Evolutionary conservation across 2,329 filamentous ascomycete species (phyloP).

Genomic region (Cercospora sp.): DNA sequence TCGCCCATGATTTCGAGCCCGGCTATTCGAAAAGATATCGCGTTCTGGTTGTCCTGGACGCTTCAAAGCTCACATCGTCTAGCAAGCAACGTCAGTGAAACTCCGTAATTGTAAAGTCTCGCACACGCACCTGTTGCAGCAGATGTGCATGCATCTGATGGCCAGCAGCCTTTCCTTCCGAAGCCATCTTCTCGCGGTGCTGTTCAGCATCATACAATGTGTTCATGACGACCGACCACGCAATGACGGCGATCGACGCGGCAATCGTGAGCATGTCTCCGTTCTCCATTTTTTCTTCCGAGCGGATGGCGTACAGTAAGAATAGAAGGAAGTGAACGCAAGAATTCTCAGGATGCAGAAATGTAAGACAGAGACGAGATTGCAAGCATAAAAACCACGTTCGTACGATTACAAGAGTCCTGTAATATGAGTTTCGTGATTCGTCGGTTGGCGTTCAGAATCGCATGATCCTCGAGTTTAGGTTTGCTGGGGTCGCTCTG

Average conservation of each 20-base stretch:
- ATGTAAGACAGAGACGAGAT: neutral
- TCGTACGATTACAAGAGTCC: conserved; percentile 10
- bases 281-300: conserved; percentile 6
- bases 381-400: neutral
- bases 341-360: neutral
- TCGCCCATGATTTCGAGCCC: neutral
- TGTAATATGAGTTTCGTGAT: conserved; percentile 13
- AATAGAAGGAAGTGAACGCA: neutral
- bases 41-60: neutral
- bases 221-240: conserved; percentile 15
- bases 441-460: conserved; percentile 3
- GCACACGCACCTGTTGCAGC: neutral
- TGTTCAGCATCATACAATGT: conserved; percentile 14
- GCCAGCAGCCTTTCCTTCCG: neutral
- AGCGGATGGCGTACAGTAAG: neutral
- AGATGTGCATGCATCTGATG: neutral
- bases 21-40: neutral
- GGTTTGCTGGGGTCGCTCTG: conserved; percentile 9
- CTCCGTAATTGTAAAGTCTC: no score
- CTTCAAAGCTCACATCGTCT: neutral
- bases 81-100: neutral
- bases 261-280: conserved; percentile 13
- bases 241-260: conserved; percentile 12
- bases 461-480: conserved; percentile 16
- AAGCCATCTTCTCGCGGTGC: conserved; percentile 7